Conservation (phyloP, 2,329 filamentous ascomycete species). For the Cordyceps cicadae region DNA sequence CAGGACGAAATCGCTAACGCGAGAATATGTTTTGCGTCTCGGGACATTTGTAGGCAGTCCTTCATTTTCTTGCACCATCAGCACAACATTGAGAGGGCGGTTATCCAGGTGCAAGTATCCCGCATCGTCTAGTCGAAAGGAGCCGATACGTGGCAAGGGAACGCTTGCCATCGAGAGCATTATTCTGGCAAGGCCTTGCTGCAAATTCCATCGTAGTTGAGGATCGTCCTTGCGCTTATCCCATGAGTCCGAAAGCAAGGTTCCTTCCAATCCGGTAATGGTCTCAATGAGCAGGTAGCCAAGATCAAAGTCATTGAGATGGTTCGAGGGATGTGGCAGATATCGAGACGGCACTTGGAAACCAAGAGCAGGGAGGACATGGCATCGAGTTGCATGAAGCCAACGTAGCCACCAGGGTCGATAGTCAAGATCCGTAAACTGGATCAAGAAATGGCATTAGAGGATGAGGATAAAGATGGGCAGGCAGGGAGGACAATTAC, state of each 20-base stretch:
- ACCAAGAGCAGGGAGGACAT: not conserved
- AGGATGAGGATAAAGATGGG: too few species aligned
- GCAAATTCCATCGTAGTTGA: not conserved
- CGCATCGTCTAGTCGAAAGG: constrained; percentile 19
- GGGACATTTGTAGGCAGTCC: not conserved
- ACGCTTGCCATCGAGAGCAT: constrained; percentile 22
- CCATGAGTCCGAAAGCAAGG: constrained; percentile 17
- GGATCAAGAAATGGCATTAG: too few species aligned
- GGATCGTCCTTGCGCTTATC: not conserved
- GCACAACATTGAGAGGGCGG: constrained; percentile 25
- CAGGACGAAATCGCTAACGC: not conserved
- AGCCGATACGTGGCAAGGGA: constrained; percentile 21
- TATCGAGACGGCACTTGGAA: not conserved
- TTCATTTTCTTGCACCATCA: constrained; percentile 19
- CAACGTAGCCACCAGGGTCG: constrained; percentile 1
- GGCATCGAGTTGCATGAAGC: not conserved
- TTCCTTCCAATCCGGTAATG: not conserved
- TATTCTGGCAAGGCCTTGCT: constrained; percentile 19
- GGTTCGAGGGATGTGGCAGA: not conserved
- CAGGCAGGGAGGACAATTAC: not conserved
- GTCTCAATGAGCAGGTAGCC: constrained; percentile 1
- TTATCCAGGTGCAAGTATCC: constrained; percentile 26
- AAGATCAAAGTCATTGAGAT: not conserved
- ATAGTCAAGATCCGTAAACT: not conserved
- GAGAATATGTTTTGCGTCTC: not conserved